A percentile compares a stretch with the other conserved stretches of the same genome.
phyloP scores from a whole-genome alignment of 768 basidiomycete genomes.

The Naganishia kalamii region DNA sequence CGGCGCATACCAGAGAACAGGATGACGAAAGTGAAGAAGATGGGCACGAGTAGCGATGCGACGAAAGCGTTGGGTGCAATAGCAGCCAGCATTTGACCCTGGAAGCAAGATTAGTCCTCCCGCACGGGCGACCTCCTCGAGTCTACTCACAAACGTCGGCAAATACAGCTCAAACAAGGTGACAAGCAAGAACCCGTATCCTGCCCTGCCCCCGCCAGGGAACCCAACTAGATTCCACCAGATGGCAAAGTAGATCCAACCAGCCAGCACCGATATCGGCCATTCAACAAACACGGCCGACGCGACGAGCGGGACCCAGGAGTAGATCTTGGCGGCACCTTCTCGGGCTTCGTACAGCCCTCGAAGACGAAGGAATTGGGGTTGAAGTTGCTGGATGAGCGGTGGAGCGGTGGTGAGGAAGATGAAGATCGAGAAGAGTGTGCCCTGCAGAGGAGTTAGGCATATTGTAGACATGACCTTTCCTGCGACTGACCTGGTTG shows the following conservation, averaged over 20 bases:
- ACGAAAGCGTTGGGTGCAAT: slow-evolving; percentile 2
- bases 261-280: slow-evolving; percentile 2
- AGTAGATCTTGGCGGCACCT: slow-evolving; percentile 28
- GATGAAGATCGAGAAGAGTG: slow-evolving; percentile 10
- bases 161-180: slow-evolving; percentile 8
- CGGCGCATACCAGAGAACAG: slow-evolving; percentile 10
- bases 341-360: slow-evolving; percentile 32
- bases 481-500: neutral
- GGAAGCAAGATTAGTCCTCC: neutral
- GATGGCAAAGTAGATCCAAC: slow-evolving; percentile 5
- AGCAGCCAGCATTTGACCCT: neutral
- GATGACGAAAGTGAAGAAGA: slow-evolving; percentile 26
- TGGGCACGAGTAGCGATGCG: slow-evolving; percentile 16
- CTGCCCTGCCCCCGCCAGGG: slow-evolving; percentile 27
- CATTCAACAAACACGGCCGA: slow-evolving; percentile 2
- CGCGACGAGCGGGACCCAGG: slow-evolving; percentile 6
- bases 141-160: slow-evolving; percentile 5
- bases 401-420: slow-evolving; percentile 2
- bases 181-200: neutral
- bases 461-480: neutral
- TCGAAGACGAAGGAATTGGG: slow-evolving; percentile 27
- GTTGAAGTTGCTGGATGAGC: slow-evolving; percentile 22
- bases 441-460: neutral
- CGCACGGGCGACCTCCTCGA: neutral
- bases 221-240: slow-evolving; percentile 23